Evolutionary conservation across 108 stramenopile genomes (phyloP), one percentile per base, ranked within the genome.

Genomic region (Discostella stelligeroides): DNA sequence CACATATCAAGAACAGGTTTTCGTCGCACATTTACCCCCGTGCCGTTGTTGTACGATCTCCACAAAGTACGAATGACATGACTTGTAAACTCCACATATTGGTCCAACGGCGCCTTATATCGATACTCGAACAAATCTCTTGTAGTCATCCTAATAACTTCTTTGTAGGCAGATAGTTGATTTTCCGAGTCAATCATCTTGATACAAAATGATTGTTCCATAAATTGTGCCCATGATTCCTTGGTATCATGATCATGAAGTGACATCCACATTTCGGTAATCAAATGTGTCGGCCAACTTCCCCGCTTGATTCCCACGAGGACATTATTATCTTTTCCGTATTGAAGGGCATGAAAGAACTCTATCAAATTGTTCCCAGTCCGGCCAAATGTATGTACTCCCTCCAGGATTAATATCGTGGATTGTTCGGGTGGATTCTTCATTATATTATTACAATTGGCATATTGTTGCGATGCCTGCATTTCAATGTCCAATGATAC

Each of bases 301-400:
- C 66, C 67, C 11, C 40, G 21, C 72, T 65, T 63, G 38, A 73
- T 58, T 1, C 67, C 79, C 21, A 73, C 37, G 1, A 63, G 46
- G 27, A 73, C 8, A 10, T 57, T 53, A n/a, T 69, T 39, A 48
- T 80, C 72, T 41, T 47, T 59, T 15, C 49, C 71, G 53, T 72
- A 67, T 64, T 80, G 66, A 27, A 80, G 54, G n/a, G 72, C 79
- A 59, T 80, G 79, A 0, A 80, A 55, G 30, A 68, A 80, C 63
- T 80, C 79, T 21, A 80, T 73, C 0, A 80, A 39, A 18, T 56
- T 56, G 17, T 56, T 56, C 15, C 55, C 55, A 7, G 55, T 56
- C 1, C 55, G 55, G 1, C 55, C 55, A 17, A 30, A 37, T 29
- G 55, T 38, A 4, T 56, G 1, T 6, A 17, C 1, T 12, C 55